phyloP scores from a whole-genome alignment of 176 grass and related monocot species.

The Aegilops tauschii region DNA sequence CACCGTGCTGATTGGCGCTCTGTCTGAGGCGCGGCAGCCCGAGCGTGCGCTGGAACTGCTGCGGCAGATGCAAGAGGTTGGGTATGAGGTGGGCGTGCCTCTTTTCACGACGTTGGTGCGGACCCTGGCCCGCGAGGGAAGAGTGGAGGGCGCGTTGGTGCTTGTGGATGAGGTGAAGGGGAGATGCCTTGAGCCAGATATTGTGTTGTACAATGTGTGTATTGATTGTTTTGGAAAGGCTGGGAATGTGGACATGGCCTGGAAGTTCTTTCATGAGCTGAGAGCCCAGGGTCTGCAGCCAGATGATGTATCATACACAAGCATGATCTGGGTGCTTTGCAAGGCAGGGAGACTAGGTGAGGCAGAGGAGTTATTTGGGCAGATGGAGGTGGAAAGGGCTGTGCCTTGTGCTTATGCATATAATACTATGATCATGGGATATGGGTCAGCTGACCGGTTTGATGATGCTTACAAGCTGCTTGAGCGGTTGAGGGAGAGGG shows the following conservation, averaged over 20 bases:
- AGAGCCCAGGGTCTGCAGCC: constrained; percentile 66
- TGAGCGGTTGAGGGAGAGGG: constrained; percentile 78
- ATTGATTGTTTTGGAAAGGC: constrained; percentile 91
- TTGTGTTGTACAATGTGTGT: constrained; percentile 85
- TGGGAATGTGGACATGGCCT: constrained; percentile 84
- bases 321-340: constrained; percentile 92
- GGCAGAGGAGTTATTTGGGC: constrained; percentile 72
- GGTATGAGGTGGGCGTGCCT: constrained; percentile 77
- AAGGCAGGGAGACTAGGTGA: constrained; percentile 63
- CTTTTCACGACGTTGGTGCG: constrained; percentile 80
- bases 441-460: constrained; percentile 70
- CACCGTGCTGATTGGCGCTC: constrained; percentile 66
- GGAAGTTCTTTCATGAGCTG: constrained; percentile 94
- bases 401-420: constrained; percentile 80
- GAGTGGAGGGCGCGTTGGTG: constrained; percentile 41
- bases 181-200: constrained; percentile 71
- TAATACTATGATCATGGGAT: constrained; percentile 95
- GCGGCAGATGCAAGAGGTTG: constrained; percentile 86
- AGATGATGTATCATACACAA: constrained; percentile 85
- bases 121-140: constrained; percentile 60
- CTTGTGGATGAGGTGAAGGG: constrained; percentile 80
- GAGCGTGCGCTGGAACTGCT: constrained; percentile 71
- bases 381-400: constrained; percentile 54
- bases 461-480: constrained; percentile 68
- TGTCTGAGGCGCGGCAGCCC: constrained; percentile 52